Evolutionary conservation across 2,329 filamentous ascomycete species (phyloP).

Genomic region (Diaporthe australafricana): DNA sequence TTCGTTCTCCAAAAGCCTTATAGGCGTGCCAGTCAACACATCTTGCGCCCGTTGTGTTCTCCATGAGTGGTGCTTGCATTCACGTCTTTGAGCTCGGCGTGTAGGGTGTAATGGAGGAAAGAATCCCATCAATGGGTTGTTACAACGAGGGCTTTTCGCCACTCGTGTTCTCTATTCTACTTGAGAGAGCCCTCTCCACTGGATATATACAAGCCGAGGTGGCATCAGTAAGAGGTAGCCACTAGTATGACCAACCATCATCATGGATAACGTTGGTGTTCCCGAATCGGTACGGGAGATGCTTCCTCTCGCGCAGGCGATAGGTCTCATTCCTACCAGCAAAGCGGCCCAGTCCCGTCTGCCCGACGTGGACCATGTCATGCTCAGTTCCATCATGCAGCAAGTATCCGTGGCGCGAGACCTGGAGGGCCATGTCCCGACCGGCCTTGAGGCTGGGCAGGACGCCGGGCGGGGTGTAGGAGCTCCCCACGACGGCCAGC

Average conservation of each 20-base stretch:
- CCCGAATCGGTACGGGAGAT: slow-evolving; percentile 29
- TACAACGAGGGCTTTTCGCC: neutral
- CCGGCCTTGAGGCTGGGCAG: slow-evolving; percentile 64
- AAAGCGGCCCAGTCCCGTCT: slow-evolving; percentile 50
- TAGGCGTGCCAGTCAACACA: too few relatives aligned
- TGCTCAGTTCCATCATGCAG: slow-evolving; percentile 11
- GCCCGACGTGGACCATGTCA: slow-evolving; percentile 42
- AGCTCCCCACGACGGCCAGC: slow-evolving; percentile 72
- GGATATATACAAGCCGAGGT: neutral
- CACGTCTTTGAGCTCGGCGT: neutral
- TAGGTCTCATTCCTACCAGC: slow-evolving; percentile 33
- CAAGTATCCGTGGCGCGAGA: slow-evolving; percentile 43
- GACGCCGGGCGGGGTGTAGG: slow-evolving; percentile 64
- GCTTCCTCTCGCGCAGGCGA: neutral
- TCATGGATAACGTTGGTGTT: slow-evolving; percentile 1
- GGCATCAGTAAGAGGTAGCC: neutral
- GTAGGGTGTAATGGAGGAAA: neutral
- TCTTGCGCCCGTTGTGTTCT: neutral
- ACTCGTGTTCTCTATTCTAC: neutral
- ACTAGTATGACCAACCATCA: slow-evolving; percentile 3
- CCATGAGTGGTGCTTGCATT: too few relatives aligned
- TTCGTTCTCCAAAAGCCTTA: too few relatives aligned
- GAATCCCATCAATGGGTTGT: neutral
- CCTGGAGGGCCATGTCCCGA: slow-evolving; percentile 54
- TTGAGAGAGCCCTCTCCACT: neutral